Evolutionary conservation across 345 rosid genomes (phyloP), one percentile per base, ranked within the genome.

Genomic region (Salix koriyanagi): DNA sequence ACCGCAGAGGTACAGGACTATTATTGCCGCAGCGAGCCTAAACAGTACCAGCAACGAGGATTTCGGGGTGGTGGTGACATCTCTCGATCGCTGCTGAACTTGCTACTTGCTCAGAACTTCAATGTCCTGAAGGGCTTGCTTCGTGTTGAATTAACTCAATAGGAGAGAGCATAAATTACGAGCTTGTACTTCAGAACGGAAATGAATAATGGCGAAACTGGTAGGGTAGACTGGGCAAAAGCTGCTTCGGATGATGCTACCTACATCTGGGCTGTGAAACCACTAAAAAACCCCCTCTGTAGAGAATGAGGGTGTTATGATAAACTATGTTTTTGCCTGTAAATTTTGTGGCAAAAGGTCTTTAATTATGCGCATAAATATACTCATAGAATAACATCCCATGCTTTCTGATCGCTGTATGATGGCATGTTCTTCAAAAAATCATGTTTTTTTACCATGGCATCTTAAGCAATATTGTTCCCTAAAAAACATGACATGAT

Each of bases 1-100:
- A 44, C 37, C 15, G 44, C 39, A 1, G 66, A 1, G 26, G 19
- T 4, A 52, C 2, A 18, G 41, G 79, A 48, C 34, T 77, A 70
- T 46, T 19, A 70, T 46, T 19, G 15, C 76, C 37, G 14, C 26
- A 52, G 37, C 28, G 12, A 21, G 52, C 18, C 4, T 7, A 62
- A 48, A 58, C 75, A 26, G 26, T 26, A 70, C 16, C 70, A 77
- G 4, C 79, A 69, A 16, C 65, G 74, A 28, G 14, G 28, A 36
- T 5, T 41, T 10, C 15, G 5, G 1, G 41, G 56, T 4, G 16
- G 28, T 2, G 39, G 54, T 21, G 46, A 28, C 46, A 7, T 54
- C 61, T 6, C 70, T 32, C 61, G 37, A 36, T 36, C 37, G 65
- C 21, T 64, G 18, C 1, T 11, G 8, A 64, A 28, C 61, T 12